Percentiles rank a stretch among this genome's conserved stretches.
Evolutionary conservation across 768 basidiomycete genomes (phyloP).

Genomic region (Tubosaeta sp.): DNA sequence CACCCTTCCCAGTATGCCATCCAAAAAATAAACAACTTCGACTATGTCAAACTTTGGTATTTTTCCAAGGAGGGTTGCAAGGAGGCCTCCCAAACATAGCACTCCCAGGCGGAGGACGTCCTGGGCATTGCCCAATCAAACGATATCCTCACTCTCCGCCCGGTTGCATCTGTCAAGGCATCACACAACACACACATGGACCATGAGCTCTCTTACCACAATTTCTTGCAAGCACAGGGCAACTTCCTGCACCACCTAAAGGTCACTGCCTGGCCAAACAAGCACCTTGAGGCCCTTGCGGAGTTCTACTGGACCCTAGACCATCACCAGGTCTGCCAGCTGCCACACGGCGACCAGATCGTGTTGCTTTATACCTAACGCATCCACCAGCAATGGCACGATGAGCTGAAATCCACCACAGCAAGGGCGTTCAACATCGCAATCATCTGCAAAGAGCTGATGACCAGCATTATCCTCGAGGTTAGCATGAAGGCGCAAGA

Average conservation of each 20-base stretch:
- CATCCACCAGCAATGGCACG: conserved; percentile 4
- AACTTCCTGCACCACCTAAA: not conserved
- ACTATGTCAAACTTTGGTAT: conserved; percentile 12
- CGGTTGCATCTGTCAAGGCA: conserved; percentile 15
- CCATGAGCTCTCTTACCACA: conserved; percentile 13
- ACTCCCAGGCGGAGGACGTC: not conserved
- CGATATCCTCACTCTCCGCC: conserved; percentile 8
- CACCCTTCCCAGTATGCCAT: conserved; percentile 5
- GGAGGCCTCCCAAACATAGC: not conserved
- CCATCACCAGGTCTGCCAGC: not conserved
- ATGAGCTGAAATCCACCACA: conserved; percentile 3
- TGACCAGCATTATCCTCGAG: too few relatives aligned
- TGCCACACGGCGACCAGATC: not conserved
- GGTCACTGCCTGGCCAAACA: not conserved
- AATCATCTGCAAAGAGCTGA: too few relatives aligned
- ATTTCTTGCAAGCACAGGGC: conserved; percentile 7
- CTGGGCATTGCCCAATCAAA: conserved; percentile 13
- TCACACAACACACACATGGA: conserved; percentile 11
- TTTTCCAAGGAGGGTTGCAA: conserved; percentile 5
- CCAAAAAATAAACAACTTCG: conserved; percentile 1
- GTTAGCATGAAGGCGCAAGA: too few relatives aligned
- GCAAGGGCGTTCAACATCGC: too few relatives aligned
- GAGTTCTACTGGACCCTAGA: conserved; percentile 5
- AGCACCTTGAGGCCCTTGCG: not conserved
- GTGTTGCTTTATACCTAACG: not conserved